These are phyloP conservation scores for Backusella psychrophila DNA, from an alignment of 192 early-diverging fungal genomes.

Conservation along the genomic window DNA sequence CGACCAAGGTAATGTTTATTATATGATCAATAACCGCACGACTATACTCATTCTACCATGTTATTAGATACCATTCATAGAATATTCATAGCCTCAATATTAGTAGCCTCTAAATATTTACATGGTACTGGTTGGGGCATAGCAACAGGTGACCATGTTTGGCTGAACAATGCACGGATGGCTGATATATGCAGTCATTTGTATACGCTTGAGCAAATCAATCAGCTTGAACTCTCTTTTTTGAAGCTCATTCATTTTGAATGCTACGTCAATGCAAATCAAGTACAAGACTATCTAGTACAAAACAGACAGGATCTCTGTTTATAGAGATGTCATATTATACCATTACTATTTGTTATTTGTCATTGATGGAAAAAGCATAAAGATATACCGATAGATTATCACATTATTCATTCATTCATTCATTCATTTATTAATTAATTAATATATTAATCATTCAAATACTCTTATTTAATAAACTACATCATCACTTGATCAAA, in stretches of 20 bases:
- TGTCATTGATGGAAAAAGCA: not conserved
- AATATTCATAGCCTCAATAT: conserved; percentile 32
- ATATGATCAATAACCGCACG: not conserved
- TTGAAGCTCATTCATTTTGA: conserved; percentile 26
- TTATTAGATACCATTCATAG: conserved; percentile 35
- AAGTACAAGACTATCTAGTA: conserved; percentile 25
- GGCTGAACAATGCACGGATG: conserved; percentile 29
- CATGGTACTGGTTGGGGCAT: conserved; percentile 13
- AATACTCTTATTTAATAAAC: too few species aligned
- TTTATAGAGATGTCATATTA: not conserved
- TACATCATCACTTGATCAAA: too few species aligned
- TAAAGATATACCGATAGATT: too few species aligned
- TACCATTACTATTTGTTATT: not conserved
- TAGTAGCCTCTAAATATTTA: conserved; percentile 35
- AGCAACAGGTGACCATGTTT: conserved; percentile 7
- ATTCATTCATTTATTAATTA: too few species aligned
- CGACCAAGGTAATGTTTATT: conserved; percentile 29
- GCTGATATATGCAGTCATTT: conserved; percentile 23
- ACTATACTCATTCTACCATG: not conserved
- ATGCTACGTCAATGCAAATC: conserved; percentile 19
- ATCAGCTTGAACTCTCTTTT: conserved; percentile 32
- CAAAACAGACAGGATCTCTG: conserved; percentile 24
- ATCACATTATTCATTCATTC: too few species aligned
- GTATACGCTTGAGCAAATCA: conserved; percentile 31
- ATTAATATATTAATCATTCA: too few species aligned